phyloP scores from a whole-genome alignment of 805 yeast species.

The Barnettozyma populi region DNA sequence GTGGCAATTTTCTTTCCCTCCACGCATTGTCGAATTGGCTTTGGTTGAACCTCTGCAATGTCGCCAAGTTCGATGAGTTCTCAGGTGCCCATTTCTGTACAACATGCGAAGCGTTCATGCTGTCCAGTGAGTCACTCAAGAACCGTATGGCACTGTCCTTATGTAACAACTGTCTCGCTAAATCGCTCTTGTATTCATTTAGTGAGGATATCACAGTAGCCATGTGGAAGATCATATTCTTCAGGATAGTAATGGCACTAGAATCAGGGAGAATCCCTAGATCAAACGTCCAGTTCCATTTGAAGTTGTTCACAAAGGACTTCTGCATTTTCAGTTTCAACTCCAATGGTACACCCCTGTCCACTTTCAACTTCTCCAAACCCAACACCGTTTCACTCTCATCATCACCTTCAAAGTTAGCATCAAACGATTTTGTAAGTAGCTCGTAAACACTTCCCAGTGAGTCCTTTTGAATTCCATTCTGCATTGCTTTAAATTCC shows the following conservation, averaged over 20 bases:
- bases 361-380: conserved; percentile 12
- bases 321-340: conserved; percentile 14
- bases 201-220: conserved; percentile 18
- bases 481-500: conserved; percentile 11
- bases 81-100: conserved; percentile 30
- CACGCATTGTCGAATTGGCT: conserved; percentile 14
- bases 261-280: conserved; percentile 18
- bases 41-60: conserved; percentile 17
- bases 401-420: conserved; percentile 9
- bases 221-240: conserved; percentile 17
- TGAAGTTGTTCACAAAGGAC: conserved; percentile 2
- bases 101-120: conserved; percentile 18
- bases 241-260: conserved; percentile 19
- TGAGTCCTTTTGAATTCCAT: conserved; percentile 15
- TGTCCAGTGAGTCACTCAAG: conserved; percentile 25
- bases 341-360: conserved; percentile 17
- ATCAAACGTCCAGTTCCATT: conserved; percentile 22
- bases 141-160: conserved; percentile 30
- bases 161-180: conserved; percentile 17
- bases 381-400: conserved; percentile 6
- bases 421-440: conserved; percentile 12
- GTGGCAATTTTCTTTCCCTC: conserved; percentile 11
- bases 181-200: conserved; percentile 17
- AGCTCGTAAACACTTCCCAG: conserved; percentile 10
- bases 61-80: conserved; percentile 25